Conservation (phyloP, 352 stramenopile genomes). For the Phytophthora citrophthora region DNA sequence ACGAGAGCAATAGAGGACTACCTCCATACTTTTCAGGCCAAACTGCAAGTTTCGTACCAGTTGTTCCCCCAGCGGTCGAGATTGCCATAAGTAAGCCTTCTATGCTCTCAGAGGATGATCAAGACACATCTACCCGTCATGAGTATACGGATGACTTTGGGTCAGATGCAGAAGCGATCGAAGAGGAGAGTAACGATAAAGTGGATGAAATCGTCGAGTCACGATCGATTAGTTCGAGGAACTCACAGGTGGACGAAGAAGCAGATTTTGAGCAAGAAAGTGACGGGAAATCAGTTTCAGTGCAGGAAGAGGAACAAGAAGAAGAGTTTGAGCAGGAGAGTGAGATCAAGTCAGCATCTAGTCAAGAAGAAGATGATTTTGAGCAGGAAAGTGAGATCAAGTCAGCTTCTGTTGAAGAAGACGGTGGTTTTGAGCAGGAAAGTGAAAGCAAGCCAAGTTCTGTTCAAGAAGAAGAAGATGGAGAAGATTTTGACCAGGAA, state of each 20-base stretch:
- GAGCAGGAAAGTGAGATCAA: slow-evolving; percentile 7
- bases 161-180: not conserved
- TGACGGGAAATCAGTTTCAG: not conserved
- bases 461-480: slow-evolving; percentile 43
- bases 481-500: slow-evolving; percentile 37
- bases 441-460: too few species aligned
- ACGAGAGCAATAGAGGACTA: not conserved
- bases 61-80: not conserved
- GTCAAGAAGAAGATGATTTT: slow-evolving; percentile 2
- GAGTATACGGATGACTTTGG: slow-evolving; percentile 30
- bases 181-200: not conserved
- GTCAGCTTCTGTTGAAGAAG: not conserved
- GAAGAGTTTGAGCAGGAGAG: slow-evolving; percentile 51
- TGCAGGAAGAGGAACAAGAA: slow-evolving; percentile 5
- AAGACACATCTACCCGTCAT: not conserved
- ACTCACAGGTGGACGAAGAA: slow-evolving; percentile 9
- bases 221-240: slow-evolving; percentile 9
- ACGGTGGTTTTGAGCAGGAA: not conserved
- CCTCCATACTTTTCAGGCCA: not conserved
- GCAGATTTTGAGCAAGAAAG: slow-evolving; percentile 5
- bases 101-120: not conserved
- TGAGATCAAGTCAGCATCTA: not conserved
- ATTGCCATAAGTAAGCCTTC: not conserved
- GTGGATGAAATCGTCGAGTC: not conserved
- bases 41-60: not conserved